phyloP scores from a whole-genome alignment of 129 eudicot genomes.

The Saposhnikovia divaricata region DNA sequence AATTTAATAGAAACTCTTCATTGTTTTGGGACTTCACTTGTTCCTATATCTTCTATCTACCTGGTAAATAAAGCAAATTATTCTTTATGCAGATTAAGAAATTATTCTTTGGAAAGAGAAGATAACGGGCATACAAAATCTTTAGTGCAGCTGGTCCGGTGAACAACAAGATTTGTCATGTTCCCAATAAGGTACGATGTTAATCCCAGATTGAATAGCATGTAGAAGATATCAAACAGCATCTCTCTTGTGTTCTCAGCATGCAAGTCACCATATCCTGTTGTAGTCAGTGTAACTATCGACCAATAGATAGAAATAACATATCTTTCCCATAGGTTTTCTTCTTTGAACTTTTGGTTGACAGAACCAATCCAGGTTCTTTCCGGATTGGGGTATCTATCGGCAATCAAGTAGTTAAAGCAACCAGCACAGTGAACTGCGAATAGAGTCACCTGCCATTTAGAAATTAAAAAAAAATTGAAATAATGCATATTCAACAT shows the following conservation, averaged over 20 bases:
- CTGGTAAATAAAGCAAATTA: background rate
- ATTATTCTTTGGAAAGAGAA: background rate
- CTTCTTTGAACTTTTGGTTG: slow-evolving; percentile 51
- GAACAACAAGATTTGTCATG: slow-evolving; percentile 95
- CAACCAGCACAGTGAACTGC: slow-evolving; percentile 96
- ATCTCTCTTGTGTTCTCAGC: slow-evolving; percentile 81
- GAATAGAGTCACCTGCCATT: slow-evolving; percentile 73
- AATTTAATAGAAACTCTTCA: background rate
- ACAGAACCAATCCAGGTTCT: slow-evolving; percentile 93
- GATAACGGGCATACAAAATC: slow-evolving; percentile 52
- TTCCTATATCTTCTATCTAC: background rate
- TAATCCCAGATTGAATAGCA: slow-evolving; percentile 82
- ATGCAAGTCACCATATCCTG: slow-evolving; percentile 94
- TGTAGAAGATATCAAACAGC: slow-evolving; percentile 71
- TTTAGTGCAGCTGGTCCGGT: slow-evolving; percentile 88
- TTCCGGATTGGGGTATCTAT: slow-evolving; percentile 66
- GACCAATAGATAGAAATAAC: slow-evolving; percentile 83
- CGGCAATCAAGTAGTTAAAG: slow-evolving; percentile 82
- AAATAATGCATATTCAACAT: slow-evolving; percentile 2
- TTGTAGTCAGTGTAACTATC: slow-evolving; percentile 80
- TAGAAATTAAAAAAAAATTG: background rate
- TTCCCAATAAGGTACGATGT: slow-evolving; percentile 94
- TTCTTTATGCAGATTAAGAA: background rate
- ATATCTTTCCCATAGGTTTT: slow-evolving; percentile 69
- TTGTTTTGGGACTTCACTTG: background rate